These are phyloP conservation scores for Ganoderma lingzhi DNA, from an alignment of 1,284 basidiomycete genomes.

Conservation along the genomic window DNA sequence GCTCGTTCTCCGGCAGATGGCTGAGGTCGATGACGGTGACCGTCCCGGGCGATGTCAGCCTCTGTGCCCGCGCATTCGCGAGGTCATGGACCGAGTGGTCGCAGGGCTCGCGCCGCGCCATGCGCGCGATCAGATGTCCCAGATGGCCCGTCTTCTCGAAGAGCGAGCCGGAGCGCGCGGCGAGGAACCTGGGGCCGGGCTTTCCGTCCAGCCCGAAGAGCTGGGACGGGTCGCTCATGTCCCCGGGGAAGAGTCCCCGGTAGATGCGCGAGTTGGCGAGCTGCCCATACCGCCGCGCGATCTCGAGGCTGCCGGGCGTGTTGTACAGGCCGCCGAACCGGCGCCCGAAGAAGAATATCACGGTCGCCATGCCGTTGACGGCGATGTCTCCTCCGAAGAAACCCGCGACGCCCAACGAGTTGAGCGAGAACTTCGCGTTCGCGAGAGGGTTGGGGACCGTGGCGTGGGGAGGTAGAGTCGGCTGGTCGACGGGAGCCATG, in stretches of 20 bases:
- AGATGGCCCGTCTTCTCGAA: background rate
- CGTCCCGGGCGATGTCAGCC: background rate
- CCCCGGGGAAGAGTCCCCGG: background rate
- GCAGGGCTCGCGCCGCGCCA: background rate
- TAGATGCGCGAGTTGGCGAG: background rate
- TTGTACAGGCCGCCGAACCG: background rate
- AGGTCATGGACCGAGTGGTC: background rate
- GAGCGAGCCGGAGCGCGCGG: background rate
- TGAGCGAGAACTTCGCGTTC: background rate
- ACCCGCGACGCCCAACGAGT: background rate
- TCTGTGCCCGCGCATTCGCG: background rate
- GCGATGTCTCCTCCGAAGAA: background rate
- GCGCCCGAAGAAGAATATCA: background rate
- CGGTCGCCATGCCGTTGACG: slow-evolving; percentile 2
- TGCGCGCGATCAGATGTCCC: background rate
- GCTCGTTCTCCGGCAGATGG: background rate
- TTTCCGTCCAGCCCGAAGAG: slow-evolving; percentile 1
- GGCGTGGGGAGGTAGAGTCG: background rate
- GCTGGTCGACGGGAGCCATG: background rate
- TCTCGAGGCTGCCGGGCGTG: background rate
- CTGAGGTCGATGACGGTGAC: background rate
- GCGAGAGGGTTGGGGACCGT: background rate
- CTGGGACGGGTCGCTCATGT: background rate
- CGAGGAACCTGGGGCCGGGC: background rate
- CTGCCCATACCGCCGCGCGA: slow-evolving; percentile 1